These are phyloP conservation scores for Groenewaldozyma auringiensis DNA, from an alignment of 1,139 yeast species.

Conservation along the genomic window DNA sequence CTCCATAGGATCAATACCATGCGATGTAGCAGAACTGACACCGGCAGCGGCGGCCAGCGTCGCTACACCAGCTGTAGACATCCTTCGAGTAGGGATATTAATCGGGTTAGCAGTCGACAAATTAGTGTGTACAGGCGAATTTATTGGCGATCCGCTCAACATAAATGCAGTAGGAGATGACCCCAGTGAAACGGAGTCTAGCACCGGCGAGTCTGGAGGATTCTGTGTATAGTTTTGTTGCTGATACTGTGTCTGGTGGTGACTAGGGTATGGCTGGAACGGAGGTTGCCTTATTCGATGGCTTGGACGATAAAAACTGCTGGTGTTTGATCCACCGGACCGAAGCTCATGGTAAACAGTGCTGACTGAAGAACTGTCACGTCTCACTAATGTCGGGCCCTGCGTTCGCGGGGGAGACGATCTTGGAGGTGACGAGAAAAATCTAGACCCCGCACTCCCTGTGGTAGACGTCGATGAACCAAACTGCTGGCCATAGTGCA, in stretches of 20 bases:
- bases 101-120: slow-evolving; percentile 3
- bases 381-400: neutral
- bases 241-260: neutral
- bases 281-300: neutral
- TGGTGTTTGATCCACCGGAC: neutral
- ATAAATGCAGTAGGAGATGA: slow-evolving; percentile 13
- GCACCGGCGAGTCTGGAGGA: slow-evolving; percentile 18
- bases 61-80: slow-evolving; percentile 54
- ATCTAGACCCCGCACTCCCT: too few species aligned
- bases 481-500: too few species aligned
- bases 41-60: neutral
- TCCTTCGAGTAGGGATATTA: slow-evolving; percentile 4
- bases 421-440: too few species aligned
- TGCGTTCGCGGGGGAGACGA: neutral
- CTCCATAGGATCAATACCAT: neutral
- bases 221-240: neutral
- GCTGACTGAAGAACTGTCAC: neutral
- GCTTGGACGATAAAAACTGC: neutral
- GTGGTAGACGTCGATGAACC: too few species aligned
- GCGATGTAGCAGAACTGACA: neutral
- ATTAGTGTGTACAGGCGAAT: too few species aligned
- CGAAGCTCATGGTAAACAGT: neutral
- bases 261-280: too few species aligned
- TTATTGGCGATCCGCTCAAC: slow-evolving; percentile 3
- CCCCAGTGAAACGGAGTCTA: slow-evolving; percentile 16